Conservation (phyloP, 2,329 filamentous ascomycete species). For the Neurospora crassa region DNA sequence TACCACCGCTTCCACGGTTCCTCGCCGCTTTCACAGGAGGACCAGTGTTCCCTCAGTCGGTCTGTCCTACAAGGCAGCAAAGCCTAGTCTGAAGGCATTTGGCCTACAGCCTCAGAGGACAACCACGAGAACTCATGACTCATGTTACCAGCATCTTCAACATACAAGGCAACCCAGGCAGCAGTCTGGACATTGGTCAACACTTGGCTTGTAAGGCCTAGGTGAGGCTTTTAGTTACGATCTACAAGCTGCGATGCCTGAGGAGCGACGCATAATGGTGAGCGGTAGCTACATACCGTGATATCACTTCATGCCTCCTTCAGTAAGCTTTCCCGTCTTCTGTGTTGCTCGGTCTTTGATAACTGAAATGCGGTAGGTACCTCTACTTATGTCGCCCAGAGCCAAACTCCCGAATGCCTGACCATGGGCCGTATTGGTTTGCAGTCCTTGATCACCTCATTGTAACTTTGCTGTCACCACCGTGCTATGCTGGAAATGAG, state of each 20-base stretch:
- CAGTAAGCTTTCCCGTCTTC: not conserved
- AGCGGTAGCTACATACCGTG: not conserved
- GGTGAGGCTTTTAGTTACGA: not conserved
- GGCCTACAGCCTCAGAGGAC: not conserved
- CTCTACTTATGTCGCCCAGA: not conserved
- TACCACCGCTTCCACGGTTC: not conserved
- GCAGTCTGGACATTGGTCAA: not conserved
- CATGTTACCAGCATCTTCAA: not conserved
- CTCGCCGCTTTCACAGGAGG: not conserved
- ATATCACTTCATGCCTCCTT: not conserved
- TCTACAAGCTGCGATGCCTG: not conserved
- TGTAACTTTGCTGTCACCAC: not conserved
- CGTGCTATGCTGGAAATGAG: not conserved
- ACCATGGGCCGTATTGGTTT: not conserved
- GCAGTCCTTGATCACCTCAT: not conserved
- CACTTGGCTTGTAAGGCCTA: not conserved
- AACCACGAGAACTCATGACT: not conserved
- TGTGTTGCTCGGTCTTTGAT: not conserved
- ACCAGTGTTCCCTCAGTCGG: not conserved
- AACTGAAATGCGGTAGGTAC: not conserved
- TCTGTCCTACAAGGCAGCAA: not conserved
- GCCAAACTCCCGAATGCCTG: not conserved
- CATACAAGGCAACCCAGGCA: not conserved
- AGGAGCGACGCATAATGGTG: not conserved
- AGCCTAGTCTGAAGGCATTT: not conserved